phyloP scores from a whole-genome alignment of 495 filamentous ascomycete species.

The Aspergillus panamensis region DNA sequence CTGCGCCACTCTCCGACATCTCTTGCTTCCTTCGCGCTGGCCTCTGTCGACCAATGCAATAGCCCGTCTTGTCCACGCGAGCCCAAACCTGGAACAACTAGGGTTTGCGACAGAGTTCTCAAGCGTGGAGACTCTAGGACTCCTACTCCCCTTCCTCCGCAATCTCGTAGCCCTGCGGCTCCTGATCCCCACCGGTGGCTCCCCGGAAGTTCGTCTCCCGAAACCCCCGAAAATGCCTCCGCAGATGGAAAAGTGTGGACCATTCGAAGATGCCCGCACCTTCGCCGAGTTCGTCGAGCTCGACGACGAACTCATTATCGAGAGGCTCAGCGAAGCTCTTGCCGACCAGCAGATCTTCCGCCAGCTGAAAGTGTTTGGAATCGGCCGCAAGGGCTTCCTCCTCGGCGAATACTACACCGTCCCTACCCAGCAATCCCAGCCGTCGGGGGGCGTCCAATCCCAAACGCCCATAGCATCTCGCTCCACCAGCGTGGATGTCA shows the following conservation, averaged over 20 bases:
- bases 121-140: constrained; percentile 40
- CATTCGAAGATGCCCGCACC: constrained; percentile 19
- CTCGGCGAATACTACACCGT: constrained; percentile 38
- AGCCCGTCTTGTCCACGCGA: constrained; percentile 48
- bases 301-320: constrained; percentile 34
- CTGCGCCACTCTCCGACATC: constrained; percentile 50
- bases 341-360: constrained; percentile 36
- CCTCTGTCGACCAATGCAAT: constrained; percentile 47
- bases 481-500: constrained; percentile 15
- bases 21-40: constrained; percentile 58
- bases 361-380: constrained; percentile 35
- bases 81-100: constrained; percentile 59
- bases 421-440: constrained; percentile 6
- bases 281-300: constrained; percentile 37
- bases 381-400: constrained; percentile 42
- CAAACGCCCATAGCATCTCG: constrained; percentile 18
- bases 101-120: constrained; percentile 45
- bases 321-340: constrained; percentile 33
- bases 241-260: constrained; percentile 5
- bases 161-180: constrained; percentile 44
- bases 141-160: constrained; percentile 48
- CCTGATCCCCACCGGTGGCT: constrained; percentile 33
- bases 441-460: constrained; percentile 11
- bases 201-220: constrained; percentile 1
- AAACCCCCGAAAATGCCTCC: not conserved